Evolutionary conservation across 2,329 filamentous ascomycete genomes (phyloP), one percentile per base, ranked within the genome.

Genomic region (Colletotrichum paranaense): DNA sequence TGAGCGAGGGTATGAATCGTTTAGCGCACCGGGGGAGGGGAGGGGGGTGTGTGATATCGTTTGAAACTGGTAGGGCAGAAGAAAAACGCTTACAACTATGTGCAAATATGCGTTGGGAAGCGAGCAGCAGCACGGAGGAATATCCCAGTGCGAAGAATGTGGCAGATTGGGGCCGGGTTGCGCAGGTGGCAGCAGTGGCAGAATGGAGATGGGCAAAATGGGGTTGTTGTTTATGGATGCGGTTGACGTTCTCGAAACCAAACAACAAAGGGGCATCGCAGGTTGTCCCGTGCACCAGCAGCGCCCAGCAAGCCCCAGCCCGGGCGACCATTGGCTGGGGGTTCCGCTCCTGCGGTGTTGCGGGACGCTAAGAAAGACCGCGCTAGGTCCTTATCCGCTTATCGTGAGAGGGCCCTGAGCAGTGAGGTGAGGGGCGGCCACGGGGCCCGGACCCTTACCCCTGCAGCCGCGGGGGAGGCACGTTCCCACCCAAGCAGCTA

Each of bases 201-300:
- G 62, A 32, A 32, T 57, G 62, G 38, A 42, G 38, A 42, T 42
- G 38, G 38, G 38, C 38, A 42, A 42, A 42, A 42, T 42, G 38
- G 38, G 24, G 52, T 65, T 65, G 62, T 73, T 73, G 66, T 72
- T 49, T 49, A 49, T 49, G 42, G 69, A 59, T 68, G 71, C 62
- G 56, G 56, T 60, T 52, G 67, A 60, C 59, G 67, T 38, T 24
- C 11, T 28, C 35, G 19, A 57, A 57, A 42, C 32, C 67, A 73
- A 59, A 68, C 59, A 55, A 71, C 71, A 73, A 60, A 66, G 56
- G 71, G 65, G 69, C 56, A 72, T 64, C 65, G 64, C 53, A 72
- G 46, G 62, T 70, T 73, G 62, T 57, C 70, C 71, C 71, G 71
- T 71, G 71, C 62, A 64, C 71, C 62, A 56, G 52, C 68, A 38